Evolutionary conservation across 495 filamentous ascomycete genomes (phyloP).

Genomic region (Podospora pseudocomata): DNA sequence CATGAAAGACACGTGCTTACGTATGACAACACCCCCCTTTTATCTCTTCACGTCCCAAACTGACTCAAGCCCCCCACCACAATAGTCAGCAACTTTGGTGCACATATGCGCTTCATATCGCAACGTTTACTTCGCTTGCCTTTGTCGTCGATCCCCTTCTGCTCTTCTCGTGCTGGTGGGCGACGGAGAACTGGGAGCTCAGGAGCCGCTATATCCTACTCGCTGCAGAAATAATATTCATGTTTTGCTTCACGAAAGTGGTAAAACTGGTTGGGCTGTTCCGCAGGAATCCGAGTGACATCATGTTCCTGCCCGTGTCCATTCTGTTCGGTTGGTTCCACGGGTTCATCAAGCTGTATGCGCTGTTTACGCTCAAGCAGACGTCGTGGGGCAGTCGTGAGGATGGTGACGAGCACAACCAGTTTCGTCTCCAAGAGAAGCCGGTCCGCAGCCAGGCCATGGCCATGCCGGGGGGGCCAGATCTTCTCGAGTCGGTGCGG

Average conservation of each 20-base stretch:
- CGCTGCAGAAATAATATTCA: slow-evolving; percentile 44
- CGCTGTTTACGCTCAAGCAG: slow-evolving; percentile 64
- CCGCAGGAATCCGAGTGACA: slow-evolving; percentile 63
- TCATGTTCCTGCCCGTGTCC: slow-evolving; percentile 65
- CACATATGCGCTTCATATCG: slow-evolving; percentile 70
- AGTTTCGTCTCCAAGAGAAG: slow-evolving; percentile 50
- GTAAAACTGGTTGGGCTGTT: slow-evolving; percentile 75
- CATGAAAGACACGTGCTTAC: slow-evolving; percentile 64
- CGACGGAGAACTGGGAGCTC: slow-evolving; percentile 42
- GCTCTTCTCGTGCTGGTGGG: slow-evolving; percentile 53
- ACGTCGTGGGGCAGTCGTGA: slow-evolving; percentile 68
- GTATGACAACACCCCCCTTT: slow-evolving; percentile 46
- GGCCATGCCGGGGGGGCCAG: slow-evolving; percentile 39
- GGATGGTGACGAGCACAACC: slow-evolving; percentile 62
- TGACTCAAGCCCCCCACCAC: slow-evolving; percentile 4
- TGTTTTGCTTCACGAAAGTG: slow-evolving; percentile 64
- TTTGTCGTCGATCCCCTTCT: slow-evolving; percentile 61
- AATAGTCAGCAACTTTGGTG: slow-evolving; percentile 68
- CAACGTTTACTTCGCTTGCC: slow-evolving; percentile 68
- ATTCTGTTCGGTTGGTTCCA: slow-evolving; percentile 77
- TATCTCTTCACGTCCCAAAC: neutral
- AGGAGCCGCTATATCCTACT: slow-evolving; percentile 45
- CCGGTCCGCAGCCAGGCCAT: slow-evolving; percentile 47
- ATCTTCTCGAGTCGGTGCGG: slow-evolving; percentile 24
- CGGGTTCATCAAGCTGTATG: slow-evolving; percentile 73